Conservation (phyloP, 1,284 basidiomycete genomes). For the Peniophora sp. region DNA sequence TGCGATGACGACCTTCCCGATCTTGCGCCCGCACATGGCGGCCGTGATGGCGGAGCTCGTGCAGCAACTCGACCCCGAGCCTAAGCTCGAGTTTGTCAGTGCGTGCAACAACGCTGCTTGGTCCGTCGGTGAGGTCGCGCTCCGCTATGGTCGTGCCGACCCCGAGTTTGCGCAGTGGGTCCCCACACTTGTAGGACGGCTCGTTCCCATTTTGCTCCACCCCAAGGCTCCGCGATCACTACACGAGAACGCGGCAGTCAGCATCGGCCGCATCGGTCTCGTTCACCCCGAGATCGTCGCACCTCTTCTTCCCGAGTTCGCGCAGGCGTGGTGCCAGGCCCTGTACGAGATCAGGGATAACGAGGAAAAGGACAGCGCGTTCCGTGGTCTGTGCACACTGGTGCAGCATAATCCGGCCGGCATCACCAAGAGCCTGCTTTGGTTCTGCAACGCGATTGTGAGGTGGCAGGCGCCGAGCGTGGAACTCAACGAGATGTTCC, state of each 20-base stretch:
- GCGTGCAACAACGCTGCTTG: slow-evolving; percentile 99
- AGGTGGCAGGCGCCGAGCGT: slow-evolving; percentile 86
- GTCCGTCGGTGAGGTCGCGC: slow-evolving; percentile 95
- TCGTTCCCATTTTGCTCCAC: slow-evolving; percentile 90
- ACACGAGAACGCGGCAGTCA: slow-evolving; percentile 97
- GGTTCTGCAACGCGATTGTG: slow-evolving; percentile 97
- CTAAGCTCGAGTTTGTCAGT: slow-evolving; percentile 86
- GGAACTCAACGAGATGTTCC: slow-evolving; percentile 89
- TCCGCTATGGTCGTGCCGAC: slow-evolving; percentile 77
- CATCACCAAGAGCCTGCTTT: slow-evolving; percentile 84
- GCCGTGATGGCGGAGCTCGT: slow-evolving; percentile 89
- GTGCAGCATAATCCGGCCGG: slow-evolving; percentile 92
- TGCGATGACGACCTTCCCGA: slow-evolving; percentile 89
- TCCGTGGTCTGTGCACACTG: slow-evolving; percentile 93
- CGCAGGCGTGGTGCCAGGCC: slow-evolving; percentile 95
- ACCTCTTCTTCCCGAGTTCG: slow-evolving; percentile 85
- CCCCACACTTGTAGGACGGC: slow-evolving; percentile 74
- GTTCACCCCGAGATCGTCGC: slow-evolving; percentile 88
- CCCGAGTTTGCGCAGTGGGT: slow-evolving; percentile 87
- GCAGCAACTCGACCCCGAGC: slow-evolving; percentile 84
- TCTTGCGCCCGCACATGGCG: slow-evolving; percentile 81
- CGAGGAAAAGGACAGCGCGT: slow-evolving; percentile 99
- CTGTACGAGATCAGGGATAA: slow-evolving; percentile 99
- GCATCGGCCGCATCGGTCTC: slow-evolving; percentile 94
- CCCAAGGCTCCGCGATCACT: slow-evolving; percentile 90